These are phyloP conservation scores for Geotrichum restrictum DNA, from an alignment of 1,139 yeast species.

Conservation along the genomic window DNA sequence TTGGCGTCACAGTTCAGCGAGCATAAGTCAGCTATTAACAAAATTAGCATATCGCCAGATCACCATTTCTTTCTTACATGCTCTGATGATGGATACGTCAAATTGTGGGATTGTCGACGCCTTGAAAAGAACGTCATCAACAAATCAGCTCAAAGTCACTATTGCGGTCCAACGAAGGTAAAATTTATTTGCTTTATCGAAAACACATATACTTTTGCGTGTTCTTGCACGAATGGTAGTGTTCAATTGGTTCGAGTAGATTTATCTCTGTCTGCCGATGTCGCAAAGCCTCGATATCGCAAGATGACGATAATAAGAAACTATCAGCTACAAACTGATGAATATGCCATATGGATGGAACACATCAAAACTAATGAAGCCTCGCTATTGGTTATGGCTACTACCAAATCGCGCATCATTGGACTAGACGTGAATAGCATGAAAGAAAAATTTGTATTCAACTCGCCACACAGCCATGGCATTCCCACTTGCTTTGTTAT, in stretches of 20 bases:
- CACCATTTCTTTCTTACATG: slow-evolving; percentile 71
- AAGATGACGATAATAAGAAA: slow-evolving; percentile 47
- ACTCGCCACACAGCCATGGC: slow-evolving; percentile 64
- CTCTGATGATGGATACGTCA: slow-evolving; percentile 65
- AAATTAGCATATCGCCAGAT: slow-evolving; percentile 56
- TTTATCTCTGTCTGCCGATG: slow-evolving; percentile 39
- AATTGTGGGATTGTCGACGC: slow-evolving; percentile 71
- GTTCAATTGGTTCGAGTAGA: slow-evolving; percentile 58
- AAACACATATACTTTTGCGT: slow-evolving; percentile 62
- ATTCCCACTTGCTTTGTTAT: slow-evolving; percentile 56
- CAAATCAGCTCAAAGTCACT: slow-evolving; percentile 46
- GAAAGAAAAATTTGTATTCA: slow-evolving; percentile 45
- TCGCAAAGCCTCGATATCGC: slow-evolving; percentile 35
- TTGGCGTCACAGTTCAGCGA: slow-evolving; percentile 59
- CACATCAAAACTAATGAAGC: slow-evolving; percentile 38
- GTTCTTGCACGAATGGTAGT: slow-evolving; percentile 62
- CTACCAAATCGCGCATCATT: slow-evolving; percentile 53
- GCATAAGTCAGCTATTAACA: slow-evolving; percentile 51
- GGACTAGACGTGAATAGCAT: slow-evolving; percentile 60
- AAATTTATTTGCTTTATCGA: slow-evolving; percentile 48
- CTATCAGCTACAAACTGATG: slow-evolving; percentile 40
- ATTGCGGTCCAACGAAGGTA: slow-evolving; percentile 32
- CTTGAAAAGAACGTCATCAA: slow-evolving; percentile 64
- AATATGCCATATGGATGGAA: slow-evolving; percentile 46
- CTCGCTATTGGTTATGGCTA: slow-evolving; percentile 43